These are phyloP conservation scores for Wallacemonas sp. DNA, from an alignment of 208 protist genomes.

Conservation along the genomic window DNA sequence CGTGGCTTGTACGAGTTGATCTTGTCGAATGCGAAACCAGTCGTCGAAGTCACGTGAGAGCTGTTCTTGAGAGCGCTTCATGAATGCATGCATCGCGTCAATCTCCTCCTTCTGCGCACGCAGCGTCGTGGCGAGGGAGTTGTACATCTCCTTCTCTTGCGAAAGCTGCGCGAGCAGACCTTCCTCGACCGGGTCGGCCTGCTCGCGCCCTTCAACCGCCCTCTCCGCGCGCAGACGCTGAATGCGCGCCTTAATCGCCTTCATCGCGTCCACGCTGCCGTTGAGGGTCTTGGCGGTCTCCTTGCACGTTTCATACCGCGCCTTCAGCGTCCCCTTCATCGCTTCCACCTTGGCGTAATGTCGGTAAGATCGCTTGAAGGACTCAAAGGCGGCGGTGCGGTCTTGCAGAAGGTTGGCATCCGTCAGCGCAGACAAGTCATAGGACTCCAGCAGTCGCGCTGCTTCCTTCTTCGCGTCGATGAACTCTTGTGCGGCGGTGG, in stretches of 20 bases:
- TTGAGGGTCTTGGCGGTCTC: slow-evolving; percentile 63
- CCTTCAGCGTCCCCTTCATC: slow-evolving; percentile 69
- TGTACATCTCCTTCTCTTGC: slow-evolving; percentile 38
- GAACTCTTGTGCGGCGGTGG: slow-evolving; percentile 48
- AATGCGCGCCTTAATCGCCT: slow-evolving; percentile 65
- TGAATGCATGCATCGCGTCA: slow-evolving; percentile 84
- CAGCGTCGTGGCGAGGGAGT: slow-evolving; percentile 42
- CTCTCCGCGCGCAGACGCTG: slow-evolving; percentile 81
- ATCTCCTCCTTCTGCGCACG: slow-evolving; percentile 78
- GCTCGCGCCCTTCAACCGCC: slow-evolving; percentile 63
- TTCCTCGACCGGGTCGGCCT: slow-evolving; percentile 48
- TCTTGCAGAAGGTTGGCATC: slow-evolving; percentile 75
- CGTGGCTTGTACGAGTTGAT: slow-evolving; percentile 58
- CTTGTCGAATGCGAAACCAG: slow-evolving; percentile 75
- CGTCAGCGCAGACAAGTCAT: slow-evolving; percentile 65
- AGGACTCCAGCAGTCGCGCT: slow-evolving; percentile 24
- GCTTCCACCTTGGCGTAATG: slow-evolving; percentile 72
- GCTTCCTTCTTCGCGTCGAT: slow-evolving; percentile 35
- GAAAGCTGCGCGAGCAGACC: slow-evolving; percentile 31
- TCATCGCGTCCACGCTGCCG: slow-evolving; percentile 68
- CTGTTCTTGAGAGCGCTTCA: slow-evolving; percentile 85
- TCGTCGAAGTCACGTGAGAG: slow-evolving; percentile 84
- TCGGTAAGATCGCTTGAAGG: slow-evolving; percentile 82
- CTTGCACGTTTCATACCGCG: slow-evolving; percentile 72
- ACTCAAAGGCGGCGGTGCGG: slow-evolving; percentile 80